Base-by-base conservation (phyloP, 78 protist genomes). In the Acrasis kona region DNA sequence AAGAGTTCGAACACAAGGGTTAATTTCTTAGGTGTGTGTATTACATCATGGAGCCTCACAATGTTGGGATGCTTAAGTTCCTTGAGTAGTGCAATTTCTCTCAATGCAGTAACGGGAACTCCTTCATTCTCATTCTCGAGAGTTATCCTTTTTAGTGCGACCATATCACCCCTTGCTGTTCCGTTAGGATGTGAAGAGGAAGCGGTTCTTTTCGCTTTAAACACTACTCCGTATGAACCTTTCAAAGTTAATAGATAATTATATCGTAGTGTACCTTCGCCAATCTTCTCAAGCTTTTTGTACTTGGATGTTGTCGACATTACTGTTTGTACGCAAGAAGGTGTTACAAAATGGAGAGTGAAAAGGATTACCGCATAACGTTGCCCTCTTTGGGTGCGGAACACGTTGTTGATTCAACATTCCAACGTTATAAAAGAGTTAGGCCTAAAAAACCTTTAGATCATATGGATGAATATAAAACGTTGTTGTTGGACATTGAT, bases 171-270 rank as follows among this genome's bases (percentile, higher is more conserved):
- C n/a, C n/a, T n/a, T n/a, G n/a, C n/a, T n/a, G n/a, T n/a, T n/a
- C n/a, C 5, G 86, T 82, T n/a, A n/a, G n/a, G n/a, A n/a, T n/a
- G n/a, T n/a, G n/a, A n/a, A n/a, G n/a, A n/a, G 39, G 78, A 70
- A 40, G 40, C 3, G 69, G 66, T 41, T 57, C 94, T 92, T 71
- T 74, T 72, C 3, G 98, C 99, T 72, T 90, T 88, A 89, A 88
- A 95, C 10, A 98, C 99, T 32, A 94, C 97, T n/a, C 99, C 99
- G 71, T 94, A 98, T 12, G 99, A 94, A 35, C 99, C 99, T 70
- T 95, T 95, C 19, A n/a, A n/a, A n/a, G 19, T n/a, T 50, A n/a
- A n/a, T n/a, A 50, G 61, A 50, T n/a, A 19, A n/a, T n/a, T 50
- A n/a, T 50, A n/a, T 50, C 34, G 19, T 50, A n/a, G 34, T n/a